phyloP scores from a whole-genome alignment of 805 yeast species.

The Candida ulmi region DNA sequence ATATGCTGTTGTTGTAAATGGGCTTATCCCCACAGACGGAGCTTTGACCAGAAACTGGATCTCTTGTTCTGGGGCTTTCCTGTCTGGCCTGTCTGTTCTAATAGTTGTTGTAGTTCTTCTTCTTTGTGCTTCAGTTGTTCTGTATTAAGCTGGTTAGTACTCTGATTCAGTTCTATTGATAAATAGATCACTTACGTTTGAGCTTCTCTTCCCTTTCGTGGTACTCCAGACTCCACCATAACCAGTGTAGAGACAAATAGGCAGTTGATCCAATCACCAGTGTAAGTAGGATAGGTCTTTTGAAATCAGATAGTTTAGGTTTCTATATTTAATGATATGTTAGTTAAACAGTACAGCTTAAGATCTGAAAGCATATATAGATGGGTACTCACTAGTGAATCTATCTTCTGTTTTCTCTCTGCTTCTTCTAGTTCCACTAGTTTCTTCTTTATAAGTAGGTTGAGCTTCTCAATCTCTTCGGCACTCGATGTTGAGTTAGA shows the following conservation, averaged over 20 bases:
- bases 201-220: slow-evolving; percentile 16
- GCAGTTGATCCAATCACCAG: slow-evolving; percentile 20
- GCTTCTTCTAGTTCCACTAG: slow-evolving; percentile 15
- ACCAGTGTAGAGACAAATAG: slow-evolving; percentile 16
- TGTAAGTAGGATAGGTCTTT: slow-evolving; percentile 18
- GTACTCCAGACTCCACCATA: slow-evolving; percentile 22
- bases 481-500: slow-evolving; percentile 8
- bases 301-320: slow-evolving; percentile 21
- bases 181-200: slow-evolving; percentile 9
- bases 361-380: too few species aligned
- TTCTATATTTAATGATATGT: slow-evolving; percentile 7
- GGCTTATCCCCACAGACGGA: background rate
- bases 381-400: too few species aligned
- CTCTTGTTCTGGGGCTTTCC: background rate
- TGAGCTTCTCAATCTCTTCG: slow-evolving; percentile 19
- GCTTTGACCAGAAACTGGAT: background rate
- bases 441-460: slow-evolving; percentile 15
- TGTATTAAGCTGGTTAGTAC: slow-evolving; percentile 6
- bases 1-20: too few species aligned
- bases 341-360: slow-evolving; percentile 2
- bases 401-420: slow-evolving; percentile 8
- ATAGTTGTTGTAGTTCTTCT: slow-evolving; percentile 2
- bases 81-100: background rate
- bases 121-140: slow-evolving; percentile 10
- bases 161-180: background rate